Conservation (phyloP, 1,284 basidiomycete genomes). For the Moesziomyces parantarcticus region DNA sequence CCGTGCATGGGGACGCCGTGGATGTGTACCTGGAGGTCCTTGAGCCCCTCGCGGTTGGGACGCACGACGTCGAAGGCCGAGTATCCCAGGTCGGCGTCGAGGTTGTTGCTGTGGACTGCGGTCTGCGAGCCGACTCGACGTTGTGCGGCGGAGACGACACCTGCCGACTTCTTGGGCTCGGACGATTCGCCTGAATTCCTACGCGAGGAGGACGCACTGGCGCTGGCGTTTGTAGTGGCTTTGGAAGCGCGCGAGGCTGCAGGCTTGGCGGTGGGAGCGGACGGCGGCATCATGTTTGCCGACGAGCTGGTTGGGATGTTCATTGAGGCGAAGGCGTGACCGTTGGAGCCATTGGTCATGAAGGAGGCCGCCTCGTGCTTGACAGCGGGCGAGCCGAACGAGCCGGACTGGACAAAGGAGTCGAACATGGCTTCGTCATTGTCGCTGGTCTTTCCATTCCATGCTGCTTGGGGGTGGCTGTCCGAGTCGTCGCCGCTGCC, state of each 20-base stretch:
- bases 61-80: conserved; percentile 55
- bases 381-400: conserved; percentile 46
- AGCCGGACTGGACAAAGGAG: conserved; percentile 57
- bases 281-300: conserved; percentile 39
- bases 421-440: conserved; percentile 65
- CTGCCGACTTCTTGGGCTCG: conserved; percentile 32
- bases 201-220: conserved; percentile 43
- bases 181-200: conserved; percentile 49
- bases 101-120: conserved; percentile 52
- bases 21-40: conserved; percentile 72
- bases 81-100: conserved; percentile 58
- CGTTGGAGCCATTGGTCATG: conserved; percentile 17
- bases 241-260: conserved; percentile 8
- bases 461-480: conserved; percentile 15
- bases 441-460: conserved; percentile 32
- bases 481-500: conserved; percentile 50
- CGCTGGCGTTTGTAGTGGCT: conserved; percentile 6
- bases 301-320: conserved; percentile 21
- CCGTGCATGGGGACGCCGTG: conserved; percentile 84
- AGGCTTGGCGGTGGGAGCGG: conserved; percentile 9
- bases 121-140: conserved; percentile 43
- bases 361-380: conserved; percentile 12
- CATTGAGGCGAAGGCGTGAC: conserved; percentile 31
- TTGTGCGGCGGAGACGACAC: conserved; percentile 11
- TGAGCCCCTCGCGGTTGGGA: conserved; percentile 52